These are phyloP conservation scores for Rutstroemia sp. DNA, from an alignment of 2,329 filamentous ascomycete species.

Conservation along the genomic window DNA sequence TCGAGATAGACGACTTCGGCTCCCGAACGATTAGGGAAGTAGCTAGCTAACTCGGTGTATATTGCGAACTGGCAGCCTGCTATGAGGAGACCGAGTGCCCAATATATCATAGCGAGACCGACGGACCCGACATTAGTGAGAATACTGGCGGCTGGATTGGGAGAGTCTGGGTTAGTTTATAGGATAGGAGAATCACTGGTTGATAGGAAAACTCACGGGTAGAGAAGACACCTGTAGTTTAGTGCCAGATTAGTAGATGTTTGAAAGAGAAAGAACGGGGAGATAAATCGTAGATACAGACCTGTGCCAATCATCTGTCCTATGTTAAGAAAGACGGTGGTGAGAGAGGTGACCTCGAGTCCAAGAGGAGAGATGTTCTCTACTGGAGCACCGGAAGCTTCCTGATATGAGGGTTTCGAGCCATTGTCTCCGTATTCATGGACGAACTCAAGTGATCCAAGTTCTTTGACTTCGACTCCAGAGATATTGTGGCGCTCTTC, in stretches of 20 bases:
- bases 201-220: constrained; percentile 40
- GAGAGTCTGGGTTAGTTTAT: constrained; percentile 12
- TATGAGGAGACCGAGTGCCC: constrained; percentile 55
- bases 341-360: constrained; percentile 47
- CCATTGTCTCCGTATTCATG: constrained; percentile 39
- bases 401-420: constrained; percentile 37
- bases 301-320: constrained; percentile 54
- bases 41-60: constrained; percentile 57
- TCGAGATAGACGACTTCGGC: constrained; percentile 62
- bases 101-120: constrained; percentile 55
- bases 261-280: too few species aligned
- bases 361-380: constrained; percentile 52
- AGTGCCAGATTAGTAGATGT: too few species aligned
- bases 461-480: not conserved
- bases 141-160: constrained; percentile 52
- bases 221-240: constrained; percentile 46
- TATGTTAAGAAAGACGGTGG: constrained; percentile 53
- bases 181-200: not conserved
- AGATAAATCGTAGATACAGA: too few species aligned
- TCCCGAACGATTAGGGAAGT: constrained; percentile 60
- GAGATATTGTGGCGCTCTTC: not conserved
- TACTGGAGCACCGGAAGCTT: constrained; percentile 54
- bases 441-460: constrained; percentile 14
- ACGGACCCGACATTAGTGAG: constrained; percentile 53
- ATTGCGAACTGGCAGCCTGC: constrained; percentile 47